A percentile compares a stretch with the other conserved stretches of the same genome.
Evolutionary conservation across 495 filamentous ascomycete species (phyloP).

Genomic region (Podospora fimiseda): DNA sequence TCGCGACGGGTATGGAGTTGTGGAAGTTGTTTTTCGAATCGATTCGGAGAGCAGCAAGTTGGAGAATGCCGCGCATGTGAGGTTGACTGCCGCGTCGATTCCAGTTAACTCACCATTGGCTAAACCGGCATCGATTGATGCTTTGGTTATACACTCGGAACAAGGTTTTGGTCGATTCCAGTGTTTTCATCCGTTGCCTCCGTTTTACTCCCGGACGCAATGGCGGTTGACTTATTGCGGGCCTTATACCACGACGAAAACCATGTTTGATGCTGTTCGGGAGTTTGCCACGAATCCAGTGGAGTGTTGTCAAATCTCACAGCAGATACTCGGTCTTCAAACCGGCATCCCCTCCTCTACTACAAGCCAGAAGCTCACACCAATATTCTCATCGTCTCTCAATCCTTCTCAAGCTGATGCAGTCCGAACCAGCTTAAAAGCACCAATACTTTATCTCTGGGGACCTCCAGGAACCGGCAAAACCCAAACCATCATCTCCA

Average conservation of each 20-base stretch:
- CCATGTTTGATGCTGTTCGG: constrained; percentile 41
- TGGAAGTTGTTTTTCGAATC: constrained; percentile 34
- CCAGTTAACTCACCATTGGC: constrained; percentile 30
- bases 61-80: constrained; percentile 34
- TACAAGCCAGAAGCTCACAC: not conserved
- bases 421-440: constrained; percentile 29
- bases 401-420: constrained; percentile 44
- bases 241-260: constrained; percentile 36
- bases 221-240: constrained; percentile 41
- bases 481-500: constrained; percentile 44
- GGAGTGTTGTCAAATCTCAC: constrained; percentile 30
- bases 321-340: constrained; percentile 19
- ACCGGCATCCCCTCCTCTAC: constrained; percentile 3
- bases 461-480: constrained; percentile 51
- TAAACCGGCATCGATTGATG: constrained; percentile 33
- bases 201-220: constrained; percentile 35
- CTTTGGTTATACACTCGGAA: constrained; percentile 31
- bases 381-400: constrained; percentile 10
- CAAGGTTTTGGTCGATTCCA: constrained; percentile 33
- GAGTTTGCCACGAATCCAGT: constrained; percentile 26
- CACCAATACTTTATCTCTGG: constrained; percentile 42
- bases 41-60: constrained; percentile 32
- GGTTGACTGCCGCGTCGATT: constrained; percentile 30
- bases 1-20: constrained; percentile 20
- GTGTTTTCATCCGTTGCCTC: constrained; percentile 39